Conservation (phyloP, 352 stramenopile species). For the Pythium folliculosum region DNA sequence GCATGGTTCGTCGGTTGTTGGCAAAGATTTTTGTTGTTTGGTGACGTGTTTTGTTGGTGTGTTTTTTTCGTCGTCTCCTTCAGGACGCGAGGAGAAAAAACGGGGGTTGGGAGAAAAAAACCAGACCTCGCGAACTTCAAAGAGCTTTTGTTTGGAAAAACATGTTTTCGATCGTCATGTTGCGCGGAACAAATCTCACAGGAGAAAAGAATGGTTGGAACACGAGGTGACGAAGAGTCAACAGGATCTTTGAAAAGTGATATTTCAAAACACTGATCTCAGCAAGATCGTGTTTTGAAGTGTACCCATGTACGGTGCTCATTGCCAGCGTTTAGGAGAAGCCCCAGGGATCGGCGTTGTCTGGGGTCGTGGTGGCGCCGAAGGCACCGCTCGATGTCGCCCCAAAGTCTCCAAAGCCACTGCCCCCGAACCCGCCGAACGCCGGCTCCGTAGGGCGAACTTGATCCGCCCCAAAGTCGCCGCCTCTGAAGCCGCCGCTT, state of each 20-base stretch:
- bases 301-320: neutral
- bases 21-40: neutral
- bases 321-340: conserved; percentile 8
- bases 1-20: neutral
- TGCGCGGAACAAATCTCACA: too few species aligned
- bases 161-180: too few species aligned
- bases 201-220: neutral
- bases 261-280: too few species aligned
- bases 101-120: too few species aligned
- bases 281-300: neutral
- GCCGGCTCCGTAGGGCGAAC: conserved; percentile 16
- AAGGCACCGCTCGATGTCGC: neutral
- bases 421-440: neutral
- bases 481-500: neutral
- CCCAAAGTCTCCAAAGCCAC: conserved; percentile 16
- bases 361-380: neutral
- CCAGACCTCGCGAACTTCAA: too few species aligned
- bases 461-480: conserved; percentile 22
- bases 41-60: too few species aligned
- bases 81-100: too few species aligned
- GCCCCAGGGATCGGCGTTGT: conserved; percentile 19
- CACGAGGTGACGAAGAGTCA: neutral
- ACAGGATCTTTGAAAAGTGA: too few species aligned
- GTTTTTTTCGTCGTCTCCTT: too few species aligned
- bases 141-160: too few species aligned